Conservation (phyloP, 306 rosid genomes). For the Trifolium fragiferum region DNA sequence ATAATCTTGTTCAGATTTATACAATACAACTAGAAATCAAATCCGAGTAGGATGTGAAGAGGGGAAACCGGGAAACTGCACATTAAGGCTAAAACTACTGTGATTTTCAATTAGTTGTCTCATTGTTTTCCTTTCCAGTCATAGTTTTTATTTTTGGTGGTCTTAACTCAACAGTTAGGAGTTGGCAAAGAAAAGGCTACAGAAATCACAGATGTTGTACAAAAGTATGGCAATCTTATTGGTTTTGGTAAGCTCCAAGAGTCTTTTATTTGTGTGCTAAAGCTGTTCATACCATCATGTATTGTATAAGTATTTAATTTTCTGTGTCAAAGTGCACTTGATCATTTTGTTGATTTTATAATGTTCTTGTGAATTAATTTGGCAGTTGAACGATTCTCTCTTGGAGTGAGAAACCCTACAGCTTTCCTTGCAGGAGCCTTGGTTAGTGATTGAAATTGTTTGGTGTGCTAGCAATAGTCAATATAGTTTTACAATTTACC, state of each 20-base stretch:
- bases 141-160: conserved; percentile 20
- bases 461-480: background rate
- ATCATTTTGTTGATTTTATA: conserved; percentile 30
- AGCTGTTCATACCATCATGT: background rate
- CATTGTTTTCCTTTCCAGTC: conserved; percentile 10
- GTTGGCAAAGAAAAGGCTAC: conserved; percentile 63
- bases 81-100: background rate
- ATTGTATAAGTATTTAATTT: conserved; percentile 2
- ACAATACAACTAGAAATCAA: background rate
- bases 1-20: conserved; percentile 3
- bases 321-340: conserved; percentile 5
- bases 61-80: too few species aligned
- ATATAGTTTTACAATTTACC: too few species aligned
- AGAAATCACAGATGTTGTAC: conserved; percentile 55
- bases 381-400: conserved; percentile 70
- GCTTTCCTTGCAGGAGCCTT: conserved; percentile 68
- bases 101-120: conserved; percentile 17
- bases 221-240: conserved; percentile 67
- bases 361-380: conserved; percentile 38
- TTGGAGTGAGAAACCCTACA: conserved; percentile 70
- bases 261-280: conserved; percentile 4
- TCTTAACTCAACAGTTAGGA: conserved; percentile 60
- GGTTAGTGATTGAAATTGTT: conserved; percentile 51
- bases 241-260: conserved; percentile 62
- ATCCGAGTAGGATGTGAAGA: background rate